Evolutionary conservation across 208 protist genomes (phyloP).

Genomic region (Novymonas esmeraldas): DNA sequence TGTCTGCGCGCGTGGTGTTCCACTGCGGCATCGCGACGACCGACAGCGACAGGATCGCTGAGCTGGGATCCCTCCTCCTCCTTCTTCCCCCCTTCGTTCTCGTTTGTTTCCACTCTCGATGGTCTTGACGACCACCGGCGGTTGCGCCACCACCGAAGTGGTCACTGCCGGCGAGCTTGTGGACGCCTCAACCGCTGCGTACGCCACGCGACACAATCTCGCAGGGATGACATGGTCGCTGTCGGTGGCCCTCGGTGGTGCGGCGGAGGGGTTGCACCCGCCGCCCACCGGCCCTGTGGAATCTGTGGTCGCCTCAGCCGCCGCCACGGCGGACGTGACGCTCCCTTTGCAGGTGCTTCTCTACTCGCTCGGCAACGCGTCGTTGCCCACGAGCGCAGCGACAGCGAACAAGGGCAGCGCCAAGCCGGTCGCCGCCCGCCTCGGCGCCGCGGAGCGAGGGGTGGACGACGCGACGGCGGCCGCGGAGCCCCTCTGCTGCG

Average conservation of each 20-base stretch:
- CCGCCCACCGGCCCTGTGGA: too few relatives aligned
- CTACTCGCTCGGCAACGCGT: not conserved
- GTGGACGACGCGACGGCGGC: not conserved
- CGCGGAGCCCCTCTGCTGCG: not conserved
- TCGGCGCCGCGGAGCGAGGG: not conserved
- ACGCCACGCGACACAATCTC: constrained; percentile 15
- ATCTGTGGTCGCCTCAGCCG: too few relatives aligned
- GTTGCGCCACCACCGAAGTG: too few relatives aligned
- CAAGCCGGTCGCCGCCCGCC: not conserved
- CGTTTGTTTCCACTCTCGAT: too few relatives aligned
- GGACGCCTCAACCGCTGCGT: constrained; percentile 12
- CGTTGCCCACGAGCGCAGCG: not conserved
- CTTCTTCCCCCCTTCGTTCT: too few relatives aligned
- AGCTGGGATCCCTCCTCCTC: too few relatives aligned
- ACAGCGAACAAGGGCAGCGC: not conserved
- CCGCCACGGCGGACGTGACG: not conserved
- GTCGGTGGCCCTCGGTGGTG: not conserved
- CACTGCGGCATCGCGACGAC: too few relatives aligned
- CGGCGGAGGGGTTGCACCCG: constrained; percentile 1
- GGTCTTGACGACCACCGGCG: too few relatives aligned
- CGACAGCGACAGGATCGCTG: too few relatives aligned
- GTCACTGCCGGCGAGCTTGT: not conserved
- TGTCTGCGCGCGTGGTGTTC: not conserved
- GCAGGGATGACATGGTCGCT: not conserved
- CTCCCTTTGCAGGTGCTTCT: constrained; percentile 19